Conservation (phyloP, 2,329 filamentous ascomycete genomes). For the Aspergillus japonicus region DNA sequence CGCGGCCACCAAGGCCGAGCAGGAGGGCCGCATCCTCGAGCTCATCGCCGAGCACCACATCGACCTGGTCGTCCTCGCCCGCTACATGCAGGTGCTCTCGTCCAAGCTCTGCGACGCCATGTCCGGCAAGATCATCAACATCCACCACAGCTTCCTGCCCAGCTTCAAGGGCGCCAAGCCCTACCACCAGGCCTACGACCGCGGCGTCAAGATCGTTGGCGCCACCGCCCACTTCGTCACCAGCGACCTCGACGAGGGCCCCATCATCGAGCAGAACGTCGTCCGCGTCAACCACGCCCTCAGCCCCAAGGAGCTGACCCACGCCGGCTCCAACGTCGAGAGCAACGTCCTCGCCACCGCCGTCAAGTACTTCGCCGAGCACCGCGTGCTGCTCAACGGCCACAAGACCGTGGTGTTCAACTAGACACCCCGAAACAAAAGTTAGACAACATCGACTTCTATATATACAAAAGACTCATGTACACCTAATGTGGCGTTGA, state of each 20-base stretch:
- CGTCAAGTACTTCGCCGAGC: constrained; percentile 81
- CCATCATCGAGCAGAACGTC: constrained; percentile 84
- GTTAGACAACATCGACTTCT: neutral
- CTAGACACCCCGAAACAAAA: constrained; percentile 24
- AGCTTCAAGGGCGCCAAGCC: constrained; percentile 86
- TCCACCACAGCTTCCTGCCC: constrained; percentile 83
- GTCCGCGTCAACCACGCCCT: constrained; percentile 73
- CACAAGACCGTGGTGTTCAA: constrained; percentile 78
- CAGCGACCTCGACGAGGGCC: constrained; percentile 79
- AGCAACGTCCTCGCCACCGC: constrained; percentile 77
- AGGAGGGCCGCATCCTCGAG: constrained; percentile 70
- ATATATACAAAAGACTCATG: neutral
- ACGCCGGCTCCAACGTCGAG: constrained; percentile 80
- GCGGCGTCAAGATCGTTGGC: constrained; percentile 85
- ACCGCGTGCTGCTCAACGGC: constrained; percentile 73
- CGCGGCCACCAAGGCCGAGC: constrained; percentile 71
- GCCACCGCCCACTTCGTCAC: constrained; percentile 86
- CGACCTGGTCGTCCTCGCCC: constrained; percentile 76
- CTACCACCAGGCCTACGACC: constrained; percentile 83
- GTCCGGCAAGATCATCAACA: constrained; percentile 87
- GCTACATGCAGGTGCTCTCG: constrained; percentile 85
- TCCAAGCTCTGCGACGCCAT: constrained; percentile 73
- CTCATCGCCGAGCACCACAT: constrained; percentile 67
- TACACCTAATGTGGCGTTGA: neutral
- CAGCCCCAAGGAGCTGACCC: constrained; percentile 72